phyloP scores from a whole-genome alignment of 306 rosid genomes.

The Malus domestica region ASM211411v1 NC_041791.1:2341001-2341500 shows the following conservation, averaged over 20 bases:
- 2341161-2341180: no score
- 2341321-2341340: background rate
- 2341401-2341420: background rate
- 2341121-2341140: accelerated
- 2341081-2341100: no score
- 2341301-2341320: background rate
- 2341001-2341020: no score
- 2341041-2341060: no score
- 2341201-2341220: no score
- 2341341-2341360: background rate
- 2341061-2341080: no score
- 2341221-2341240: background rate
- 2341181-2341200: no score
- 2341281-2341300: background rate
- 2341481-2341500: background rate
- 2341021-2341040: no score
- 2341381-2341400: background rate
- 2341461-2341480: background rate
- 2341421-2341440: background rate
- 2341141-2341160: no score
- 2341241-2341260: background rate
- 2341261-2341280: background rate
- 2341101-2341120: no score
- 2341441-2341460: conserved; percentile 7
- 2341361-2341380: background rate